A percentile compares a stretch with the other conserved stretches of the same genome.
phyloP scores from a whole-genome alignment of 805 yeast species.

The Komagataella mondaviorum region DNA sequence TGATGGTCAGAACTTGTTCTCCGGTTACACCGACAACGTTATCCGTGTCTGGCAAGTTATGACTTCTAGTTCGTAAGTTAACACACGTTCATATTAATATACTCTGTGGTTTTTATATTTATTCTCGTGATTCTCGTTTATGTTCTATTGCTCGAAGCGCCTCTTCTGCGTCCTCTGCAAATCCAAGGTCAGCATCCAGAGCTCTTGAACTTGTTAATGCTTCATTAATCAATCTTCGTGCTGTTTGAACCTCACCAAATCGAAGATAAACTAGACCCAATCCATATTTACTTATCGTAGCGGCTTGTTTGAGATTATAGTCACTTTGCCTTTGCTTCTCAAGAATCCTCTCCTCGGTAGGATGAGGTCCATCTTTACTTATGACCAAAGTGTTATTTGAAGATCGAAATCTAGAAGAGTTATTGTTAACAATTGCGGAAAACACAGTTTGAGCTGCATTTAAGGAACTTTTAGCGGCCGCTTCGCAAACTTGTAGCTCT shows the following conservation, averaged over 20 bases:
- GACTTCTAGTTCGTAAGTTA: conserved; percentile 40
- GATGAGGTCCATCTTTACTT: not conserved
- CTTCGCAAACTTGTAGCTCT: conserved; percentile 7
- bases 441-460: not conserved
- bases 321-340: not conserved
- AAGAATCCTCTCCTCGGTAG: not conserved
- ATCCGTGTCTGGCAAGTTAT: conserved; percentile 99
- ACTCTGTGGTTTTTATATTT: not conserved
- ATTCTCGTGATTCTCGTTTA: not conserved
- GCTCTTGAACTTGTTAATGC: not conserved
- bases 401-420: not conserved
- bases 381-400: not conserved
- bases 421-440: not conserved
- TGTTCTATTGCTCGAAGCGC: not conserved
- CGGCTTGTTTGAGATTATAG: not conserved
- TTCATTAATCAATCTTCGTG: not conserved
- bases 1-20: conserved; percentile 98
- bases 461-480: conserved; percentile 6
- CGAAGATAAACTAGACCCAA: not conserved
- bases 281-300: not conserved
- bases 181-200: not conserved
- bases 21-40: conserved; percentile 99
- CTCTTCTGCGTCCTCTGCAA: not conserved
- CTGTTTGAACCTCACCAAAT: not conserved
- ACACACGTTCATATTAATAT: not conserved